Conservation (phyloP, 2,329 filamentous ascomycete species). For the Ilyonectria sp. region DNA sequence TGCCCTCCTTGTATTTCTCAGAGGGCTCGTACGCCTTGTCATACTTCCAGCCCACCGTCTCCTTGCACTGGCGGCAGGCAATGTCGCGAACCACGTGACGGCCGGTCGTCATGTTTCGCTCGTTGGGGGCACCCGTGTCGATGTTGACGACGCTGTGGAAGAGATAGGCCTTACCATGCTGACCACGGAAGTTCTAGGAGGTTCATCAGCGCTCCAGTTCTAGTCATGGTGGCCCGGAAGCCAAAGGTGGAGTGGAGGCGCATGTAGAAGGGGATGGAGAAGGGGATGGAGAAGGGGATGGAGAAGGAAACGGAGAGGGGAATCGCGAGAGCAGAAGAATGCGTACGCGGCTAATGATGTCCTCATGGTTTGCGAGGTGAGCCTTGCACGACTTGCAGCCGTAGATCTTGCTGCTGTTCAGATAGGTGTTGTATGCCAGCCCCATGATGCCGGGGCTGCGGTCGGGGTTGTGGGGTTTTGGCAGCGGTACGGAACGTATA, state of each 20-base stretch:
- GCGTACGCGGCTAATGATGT: constrained; percentile 92
- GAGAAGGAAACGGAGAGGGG: not conserved
- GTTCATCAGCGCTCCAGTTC: constrained; percentile 24
- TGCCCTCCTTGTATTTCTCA: constrained; percentile 99
- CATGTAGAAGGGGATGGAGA: constrained; percentile 30
- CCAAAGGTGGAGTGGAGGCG: not conserved
- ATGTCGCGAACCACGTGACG: constrained; percentile 96
- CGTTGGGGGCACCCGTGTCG: constrained; percentile 84
- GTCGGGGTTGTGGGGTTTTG: constrained; percentile 12
- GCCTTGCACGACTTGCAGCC: constrained; percentile 96
- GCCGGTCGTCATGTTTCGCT: constrained; percentile 98
- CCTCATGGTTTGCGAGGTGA: constrained; percentile 93
- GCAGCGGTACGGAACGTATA: not conserved
- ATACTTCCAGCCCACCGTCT: constrained; percentile 98
- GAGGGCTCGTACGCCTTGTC: constrained; percentile 93
- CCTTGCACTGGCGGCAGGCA: constrained; percentile 89
- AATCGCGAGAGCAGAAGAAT: constrained; percentile 31
- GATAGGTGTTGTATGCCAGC: constrained; percentile 91
- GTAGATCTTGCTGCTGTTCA: constrained; percentile 89
- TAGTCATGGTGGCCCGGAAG: not conserved
- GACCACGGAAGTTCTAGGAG: constrained; percentile 92
- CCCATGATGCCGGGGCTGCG: constrained; percentile 73
- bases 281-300: constrained; percentile 30
- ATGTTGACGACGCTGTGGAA: constrained; percentile 97
- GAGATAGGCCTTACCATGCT: constrained; percentile 97